Conservation (phyloP, 257 asterid species). For the Capsicum chinense region DNA sequence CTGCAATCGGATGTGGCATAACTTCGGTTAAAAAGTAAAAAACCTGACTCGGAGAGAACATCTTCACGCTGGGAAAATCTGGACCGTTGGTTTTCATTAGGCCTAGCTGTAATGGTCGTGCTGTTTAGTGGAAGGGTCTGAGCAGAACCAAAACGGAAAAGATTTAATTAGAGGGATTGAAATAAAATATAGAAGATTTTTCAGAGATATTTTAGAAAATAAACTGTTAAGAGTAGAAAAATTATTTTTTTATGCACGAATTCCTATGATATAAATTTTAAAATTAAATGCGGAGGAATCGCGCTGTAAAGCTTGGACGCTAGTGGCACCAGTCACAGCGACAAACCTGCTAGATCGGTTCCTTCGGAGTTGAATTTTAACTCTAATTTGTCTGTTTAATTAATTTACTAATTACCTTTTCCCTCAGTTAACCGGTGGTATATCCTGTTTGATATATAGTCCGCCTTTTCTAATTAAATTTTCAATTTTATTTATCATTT, state of each 20-base stretch:
- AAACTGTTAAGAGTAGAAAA: not conserved
- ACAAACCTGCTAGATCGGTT: conserved; percentile 61
- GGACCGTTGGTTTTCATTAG: conserved; percentile 26
- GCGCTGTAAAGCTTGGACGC: conserved; percentile 54
- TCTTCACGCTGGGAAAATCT: conserved; percentile 26
- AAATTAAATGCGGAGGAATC: conserved; percentile 40
- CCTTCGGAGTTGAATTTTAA: conserved; percentile 38
- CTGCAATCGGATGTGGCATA: not conserved
- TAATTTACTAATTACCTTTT: conserved; percentile 17
- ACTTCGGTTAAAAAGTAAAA: not conserved
- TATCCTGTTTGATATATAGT: too few species aligned
- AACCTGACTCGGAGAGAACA: not conserved
- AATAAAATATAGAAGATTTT: conserved; percentile 24
- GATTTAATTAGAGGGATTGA: not conserved
- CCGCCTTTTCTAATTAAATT: too few species aligned
- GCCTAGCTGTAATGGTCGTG: conserved; percentile 51
- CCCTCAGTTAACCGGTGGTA: not conserved
- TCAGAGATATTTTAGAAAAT: conserved; percentile 4
- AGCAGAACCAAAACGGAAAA: conserved; percentile 1
- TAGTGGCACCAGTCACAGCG: conserved; percentile 59
- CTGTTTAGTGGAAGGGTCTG: conserved; percentile 40
- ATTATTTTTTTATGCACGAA: conserved; percentile 31
- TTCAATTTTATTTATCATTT: too few species aligned
- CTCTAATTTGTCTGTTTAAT: not conserved
- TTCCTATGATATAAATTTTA: conserved; percentile 36